Conservation (phyloP, 106 monocot genomes). For the Dioscorea alata region DNA sequence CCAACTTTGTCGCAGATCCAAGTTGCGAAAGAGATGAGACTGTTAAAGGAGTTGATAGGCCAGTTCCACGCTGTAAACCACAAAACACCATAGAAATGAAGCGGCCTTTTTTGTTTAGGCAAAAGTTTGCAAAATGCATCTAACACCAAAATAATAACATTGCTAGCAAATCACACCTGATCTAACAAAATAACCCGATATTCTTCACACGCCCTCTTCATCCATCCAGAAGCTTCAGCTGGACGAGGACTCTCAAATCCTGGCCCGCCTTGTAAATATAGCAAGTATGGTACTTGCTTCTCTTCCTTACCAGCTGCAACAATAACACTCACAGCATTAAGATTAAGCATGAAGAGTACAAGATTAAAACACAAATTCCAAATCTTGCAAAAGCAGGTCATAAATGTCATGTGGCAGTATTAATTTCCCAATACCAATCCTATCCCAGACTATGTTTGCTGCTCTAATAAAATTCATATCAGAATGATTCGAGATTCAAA, state of each 20-base stretch:
- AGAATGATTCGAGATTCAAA: no score
- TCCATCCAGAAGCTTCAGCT: constrained; percentile 87
- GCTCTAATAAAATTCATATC: no score
- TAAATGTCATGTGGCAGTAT: no score
- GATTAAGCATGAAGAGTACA: no score
- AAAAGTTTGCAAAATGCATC: no score
- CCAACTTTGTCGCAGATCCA: constrained; percentile 45
- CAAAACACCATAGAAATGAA: constrained; percentile 4
- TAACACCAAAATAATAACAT: background rate
- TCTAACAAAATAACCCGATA: constrained; percentile 82
- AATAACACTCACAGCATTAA: background rate
- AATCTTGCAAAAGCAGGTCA: no score
- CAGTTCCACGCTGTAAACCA: constrained; percentile 78
- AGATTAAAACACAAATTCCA: no score
- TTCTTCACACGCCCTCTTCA: constrained; percentile 90
- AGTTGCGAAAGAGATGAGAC: constrained; percentile 86
- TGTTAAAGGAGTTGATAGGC: constrained; percentile 90
- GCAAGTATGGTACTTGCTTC: constrained; percentile 53
- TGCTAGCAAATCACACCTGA: constrained; percentile 40
- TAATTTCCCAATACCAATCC: no score
- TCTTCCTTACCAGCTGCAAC: constrained; percentile 79
- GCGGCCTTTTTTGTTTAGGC: background rate
- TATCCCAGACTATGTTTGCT: no score
- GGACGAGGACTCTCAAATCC: constrained; percentile 96
- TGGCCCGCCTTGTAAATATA: constrained; percentile 93